These are phyloP conservation scores for Aspergillus campestris DNA, from an alignment of 495 filamentous ascomycete genomes.

Conservation along the genomic window DNA sequence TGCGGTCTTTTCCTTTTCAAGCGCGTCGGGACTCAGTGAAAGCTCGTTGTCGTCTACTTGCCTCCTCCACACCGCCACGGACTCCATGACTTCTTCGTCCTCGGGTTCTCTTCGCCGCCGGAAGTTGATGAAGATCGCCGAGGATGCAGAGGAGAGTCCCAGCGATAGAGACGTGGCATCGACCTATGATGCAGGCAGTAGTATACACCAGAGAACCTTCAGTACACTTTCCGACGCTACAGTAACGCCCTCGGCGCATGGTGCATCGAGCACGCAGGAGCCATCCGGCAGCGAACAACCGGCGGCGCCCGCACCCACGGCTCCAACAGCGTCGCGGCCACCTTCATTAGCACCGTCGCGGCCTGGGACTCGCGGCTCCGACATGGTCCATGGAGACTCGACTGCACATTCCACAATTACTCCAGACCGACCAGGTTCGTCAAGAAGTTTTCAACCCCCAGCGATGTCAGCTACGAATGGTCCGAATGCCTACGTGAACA, in stretches of 20 bases:
- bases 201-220: conserved; percentile 23
- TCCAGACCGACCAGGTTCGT: conserved; percentile 16
- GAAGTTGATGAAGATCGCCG: conserved; percentile 81
- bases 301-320: conserved; percentile 5
- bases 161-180: conserved; percentile 44
- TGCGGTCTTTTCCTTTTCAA: conserved; percentile 63
- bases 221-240: conserved; percentile 35
- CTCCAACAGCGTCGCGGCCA: conserved; percentile 14
- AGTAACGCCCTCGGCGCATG: conserved; percentile 22
- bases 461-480: too few relatives aligned
- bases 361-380: too few relatives aligned
- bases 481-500: too few relatives aligned
- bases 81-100: conserved; percentile 71
- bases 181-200: conserved; percentile 6
- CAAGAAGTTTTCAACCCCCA: conserved; percentile 11
- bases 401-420: too few relatives aligned
- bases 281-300: conserved; percentile 11
- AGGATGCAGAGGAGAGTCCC: conserved; percentile 61
- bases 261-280: conserved; percentile 10
- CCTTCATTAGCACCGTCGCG: background rate
- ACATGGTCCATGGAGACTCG: too few relatives aligned
- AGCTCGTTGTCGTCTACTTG: conserved; percentile 80
- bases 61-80: conserved; percentile 80
- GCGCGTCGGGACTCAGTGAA: conserved; percentile 75
- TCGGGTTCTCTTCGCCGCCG: conserved; percentile 68